Percentiles rank a stretch among this genome's conserved stretches.
phyloP scores from a whole-genome alignment of 495 filamentous ascomycete species.

The Saxophila tyrrhenica region DNA sequence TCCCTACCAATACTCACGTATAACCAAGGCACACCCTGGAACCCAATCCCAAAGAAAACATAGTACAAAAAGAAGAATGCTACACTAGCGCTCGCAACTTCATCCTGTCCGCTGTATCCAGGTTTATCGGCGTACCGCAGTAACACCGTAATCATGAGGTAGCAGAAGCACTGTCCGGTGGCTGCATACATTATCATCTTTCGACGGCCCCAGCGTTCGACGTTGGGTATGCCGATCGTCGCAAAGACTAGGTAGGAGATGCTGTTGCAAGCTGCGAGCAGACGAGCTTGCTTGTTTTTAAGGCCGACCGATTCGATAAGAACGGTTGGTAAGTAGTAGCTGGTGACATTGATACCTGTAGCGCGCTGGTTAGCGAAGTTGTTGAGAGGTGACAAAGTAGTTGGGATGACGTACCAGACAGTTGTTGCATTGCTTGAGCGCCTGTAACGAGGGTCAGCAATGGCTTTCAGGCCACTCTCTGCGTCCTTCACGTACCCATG shows the following conservation, averaged over 20 bases:
- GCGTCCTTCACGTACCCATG: constrained; percentile 25
- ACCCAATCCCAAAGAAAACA: constrained; percentile 26
- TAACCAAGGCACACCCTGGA: constrained; percentile 21
- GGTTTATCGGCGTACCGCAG: constrained; percentile 35
- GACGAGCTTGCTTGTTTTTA: constrained; percentile 34
- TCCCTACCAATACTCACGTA: background rate
- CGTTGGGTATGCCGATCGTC: constrained; percentile 33
- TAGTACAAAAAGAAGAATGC: constrained; percentile 31
- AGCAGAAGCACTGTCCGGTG: constrained; percentile 39
- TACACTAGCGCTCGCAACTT: constrained; percentile 30
- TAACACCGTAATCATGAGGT: constrained; percentile 46
- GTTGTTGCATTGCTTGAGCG: constrained; percentile 43
- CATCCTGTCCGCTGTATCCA: constrained; percentile 10
- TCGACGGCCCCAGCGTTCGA: constrained; percentile 42
- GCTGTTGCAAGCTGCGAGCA: constrained; percentile 42
- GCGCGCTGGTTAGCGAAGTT: too few relatives aligned
- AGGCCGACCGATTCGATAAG: constrained; percentile 41
- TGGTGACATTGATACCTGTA: constrained; percentile 19
- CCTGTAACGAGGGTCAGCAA: background rate
- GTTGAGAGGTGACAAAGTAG: too few relatives aligned
- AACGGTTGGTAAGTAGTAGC: constrained; percentile 41
- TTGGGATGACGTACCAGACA: constrained; percentile 37
- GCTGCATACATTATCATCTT: constrained; percentile 43
- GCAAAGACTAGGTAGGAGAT: constrained; percentile 41
- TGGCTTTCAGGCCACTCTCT: background rate